A percentile compares a stretch with the other conserved stretches of the same genome.
These are phyloP conservation scores for Aristolochia fimbriata DNA, from an alignment of 164 flowering plant genomes.

Conservation along the genomic window DNA sequence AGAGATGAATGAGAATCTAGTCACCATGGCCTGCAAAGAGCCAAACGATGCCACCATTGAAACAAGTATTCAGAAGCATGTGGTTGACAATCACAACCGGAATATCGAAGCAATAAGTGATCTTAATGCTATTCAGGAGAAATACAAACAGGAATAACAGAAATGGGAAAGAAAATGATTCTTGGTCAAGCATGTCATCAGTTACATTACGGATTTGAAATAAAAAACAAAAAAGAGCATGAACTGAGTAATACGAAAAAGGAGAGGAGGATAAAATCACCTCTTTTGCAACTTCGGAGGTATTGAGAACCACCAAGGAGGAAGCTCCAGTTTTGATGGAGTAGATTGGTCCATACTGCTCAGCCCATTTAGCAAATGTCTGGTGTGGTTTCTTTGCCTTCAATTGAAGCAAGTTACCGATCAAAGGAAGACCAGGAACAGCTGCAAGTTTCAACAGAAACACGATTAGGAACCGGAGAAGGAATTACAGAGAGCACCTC, in stretches of 20 bases:
- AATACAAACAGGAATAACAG: too few relatives aligned
- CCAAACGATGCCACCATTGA: neutral
- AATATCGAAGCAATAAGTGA: neutral
- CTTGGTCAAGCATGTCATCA: neutral
- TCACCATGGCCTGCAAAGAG: constrained; percentile 74
- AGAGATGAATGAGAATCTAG: constrained; percentile 71
- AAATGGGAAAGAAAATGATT: neutral
- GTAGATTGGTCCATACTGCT: constrained; percentile 68
- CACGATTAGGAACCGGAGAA: neutral
- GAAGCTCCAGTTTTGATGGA: constrained; percentile 63
- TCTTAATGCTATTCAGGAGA: too few relatives aligned
- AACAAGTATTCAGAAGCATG: neutral
- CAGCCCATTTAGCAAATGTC: constrained; percentile 63
- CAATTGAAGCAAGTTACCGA: constrained; percentile 70
- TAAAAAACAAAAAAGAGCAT: neutral
- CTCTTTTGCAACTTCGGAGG: constrained; percentile 70
- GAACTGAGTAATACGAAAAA: neutral
- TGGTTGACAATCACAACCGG: neutral
- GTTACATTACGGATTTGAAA: neutral
- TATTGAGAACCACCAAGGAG: constrained; percentile 61
- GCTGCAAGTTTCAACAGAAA: constrained; percentile 23
- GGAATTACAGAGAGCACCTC: neutral
- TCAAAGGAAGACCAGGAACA: constrained; percentile 65
- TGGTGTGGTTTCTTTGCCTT: constrained; percentile 73
- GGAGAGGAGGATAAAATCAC: constrained; percentile 13